Percentiles rank a stretch among this genome's conserved stretches.
phyloP scores from a whole-genome alignment of 2,329 filamentous ascomycete genomes.

The Pseudocercospora ulei region DNA sequence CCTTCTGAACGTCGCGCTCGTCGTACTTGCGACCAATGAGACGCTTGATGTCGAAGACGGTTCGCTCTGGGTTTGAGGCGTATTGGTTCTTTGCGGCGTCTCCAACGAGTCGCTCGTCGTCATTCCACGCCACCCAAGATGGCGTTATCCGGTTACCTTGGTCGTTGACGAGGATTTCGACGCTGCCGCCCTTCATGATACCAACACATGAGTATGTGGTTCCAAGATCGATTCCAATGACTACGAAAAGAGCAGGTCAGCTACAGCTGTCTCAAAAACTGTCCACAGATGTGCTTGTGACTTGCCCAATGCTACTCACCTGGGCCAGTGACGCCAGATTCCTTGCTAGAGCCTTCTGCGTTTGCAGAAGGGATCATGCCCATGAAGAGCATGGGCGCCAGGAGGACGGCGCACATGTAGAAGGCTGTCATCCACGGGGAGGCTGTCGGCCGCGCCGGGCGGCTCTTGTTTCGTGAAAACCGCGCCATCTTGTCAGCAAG shows the following conservation, averaged over 20 bases:
- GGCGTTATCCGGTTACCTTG: conserved; percentile 95
- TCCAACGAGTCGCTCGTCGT: conserved; percentile 92
- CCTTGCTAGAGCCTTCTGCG: conserved; percentile 62
- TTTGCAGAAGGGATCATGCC: conserved; percentile 50
- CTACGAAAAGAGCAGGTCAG: conserved; percentile 36
- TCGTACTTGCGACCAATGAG: conserved; percentile 46
- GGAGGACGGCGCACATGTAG: conserved; percentile 83
- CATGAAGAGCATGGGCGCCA: conserved; percentile 73
- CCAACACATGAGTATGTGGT: conserved; percentile 81
- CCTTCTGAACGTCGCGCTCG: conserved; percentile 72
- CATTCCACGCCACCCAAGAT: conserved; percentile 55
- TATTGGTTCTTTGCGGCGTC: conserved; percentile 95
- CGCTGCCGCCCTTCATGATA: conserved; percentile 92
- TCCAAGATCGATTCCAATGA: conserved; percentile 92
- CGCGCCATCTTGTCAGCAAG: conserved; percentile 31
- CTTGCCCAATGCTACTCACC: conserved; percentile 39
- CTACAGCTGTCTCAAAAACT: background rate
- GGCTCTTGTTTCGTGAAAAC: conserved; percentile 31
- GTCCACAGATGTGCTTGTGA: conserved; percentile 13
- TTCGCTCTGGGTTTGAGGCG: conserved; percentile 43
- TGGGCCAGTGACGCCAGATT: conserved; percentile 62
- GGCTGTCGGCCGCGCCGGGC: conserved; percentile 23
- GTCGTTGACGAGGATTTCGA: conserved; percentile 92
- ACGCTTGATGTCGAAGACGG: conserved; percentile 44
- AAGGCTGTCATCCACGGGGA: conserved; percentile 67